phyloP scores from a whole-genome alignment of 352 stramenopile species.

The Aphanomyces astaci region DNA sequence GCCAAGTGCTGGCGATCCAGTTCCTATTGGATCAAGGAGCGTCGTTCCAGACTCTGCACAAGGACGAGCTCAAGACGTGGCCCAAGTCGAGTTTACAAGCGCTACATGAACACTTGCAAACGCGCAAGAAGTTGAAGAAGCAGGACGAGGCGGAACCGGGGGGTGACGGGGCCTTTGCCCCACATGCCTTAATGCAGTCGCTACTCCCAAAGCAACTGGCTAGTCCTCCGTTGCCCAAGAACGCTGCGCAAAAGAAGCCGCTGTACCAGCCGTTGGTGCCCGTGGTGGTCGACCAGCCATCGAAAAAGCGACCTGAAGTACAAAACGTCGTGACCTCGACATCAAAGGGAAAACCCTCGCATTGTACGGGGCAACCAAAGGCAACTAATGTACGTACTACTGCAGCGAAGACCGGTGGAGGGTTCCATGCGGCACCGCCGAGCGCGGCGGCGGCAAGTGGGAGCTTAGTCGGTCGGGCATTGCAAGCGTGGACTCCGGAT shows the following conservation, averaged over 20 bases:
- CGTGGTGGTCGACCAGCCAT: background rate
- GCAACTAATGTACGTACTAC: too few species aligned
- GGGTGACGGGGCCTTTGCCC: too few species aligned
- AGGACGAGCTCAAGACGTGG: slow-evolving; percentile 21
- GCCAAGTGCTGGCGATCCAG: slow-evolving; percentile 6
- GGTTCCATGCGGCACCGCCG: slow-evolving; percentile 17
- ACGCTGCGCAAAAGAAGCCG: background rate
- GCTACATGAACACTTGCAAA: slow-evolving; percentile 6
- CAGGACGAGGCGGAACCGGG: too few species aligned
- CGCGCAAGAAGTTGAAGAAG: background rate
- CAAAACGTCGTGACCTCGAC: background rate
- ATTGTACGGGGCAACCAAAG: too few species aligned
- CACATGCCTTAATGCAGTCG: too few species aligned
- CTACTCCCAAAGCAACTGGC: too few species aligned
- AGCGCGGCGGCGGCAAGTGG: slow-evolving; percentile 13
- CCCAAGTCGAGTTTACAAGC: slow-evolving; percentile 15
- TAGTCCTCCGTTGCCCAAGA: background rate
- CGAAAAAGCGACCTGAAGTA: background rate
- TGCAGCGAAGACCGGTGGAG: background rate
- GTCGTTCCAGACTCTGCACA: slow-evolving; percentile 20
- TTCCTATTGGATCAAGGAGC: slow-evolving; percentile 8
- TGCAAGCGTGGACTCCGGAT: slow-evolving; percentile 11
- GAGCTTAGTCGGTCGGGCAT: background rate
- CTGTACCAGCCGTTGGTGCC: slow-evolving; percentile 17
- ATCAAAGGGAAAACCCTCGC: too few species aligned